Base-by-base conservation (phyloP, 129 eudicot genomes). In the Oenanthe sinensis region DNA sequence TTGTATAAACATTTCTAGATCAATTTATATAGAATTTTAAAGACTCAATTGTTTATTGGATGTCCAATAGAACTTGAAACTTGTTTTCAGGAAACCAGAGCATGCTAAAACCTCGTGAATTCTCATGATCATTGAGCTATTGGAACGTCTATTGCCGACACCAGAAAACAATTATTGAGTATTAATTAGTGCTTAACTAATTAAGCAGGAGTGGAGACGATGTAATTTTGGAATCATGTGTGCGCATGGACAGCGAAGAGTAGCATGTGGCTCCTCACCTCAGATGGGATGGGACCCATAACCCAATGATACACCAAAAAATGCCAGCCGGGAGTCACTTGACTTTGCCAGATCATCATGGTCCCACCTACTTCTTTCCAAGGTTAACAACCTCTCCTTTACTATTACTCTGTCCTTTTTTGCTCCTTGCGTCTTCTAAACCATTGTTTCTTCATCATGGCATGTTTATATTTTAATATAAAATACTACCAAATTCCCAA, bases 341-440 rank as follows among this genome's bases (percentile, higher is more conserved):
- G 69, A 60, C 73, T 8, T 6, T 67, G 73, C 44, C 73, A 67
- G 73, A 67, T 67, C 71, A 63, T 63, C 71, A 63, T 10, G 33
- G 40, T 9, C 40, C 71, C 16, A 55, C 71, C 39, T n/a, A 36
- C 36, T 2, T 8, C 37, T 14, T 63, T 4, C 37, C 37, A 26
- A 63, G 71, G 7, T 26, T 63, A n/a, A 63, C 71, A 10, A 63
- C 71, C 71, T 63, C 71, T 63, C 15, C 71, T 28, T 63, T 63
- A 63, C 3, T 39, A 39, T 26, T 14, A 28, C 33, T 26, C 71
- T 48, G 13, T 10, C 16, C 52, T 14, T 48, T 48, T 14, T 48
- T 1, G 16, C 14, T 48, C 16, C 52, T 48, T 9, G 52, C 16
- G 14, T 48, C 0, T 48, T 48, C 52, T 33, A 33, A 33, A 33